phyloP scores from a whole-genome alignment of 140 eudicot species.

The Flaveria floridana region DNA sequence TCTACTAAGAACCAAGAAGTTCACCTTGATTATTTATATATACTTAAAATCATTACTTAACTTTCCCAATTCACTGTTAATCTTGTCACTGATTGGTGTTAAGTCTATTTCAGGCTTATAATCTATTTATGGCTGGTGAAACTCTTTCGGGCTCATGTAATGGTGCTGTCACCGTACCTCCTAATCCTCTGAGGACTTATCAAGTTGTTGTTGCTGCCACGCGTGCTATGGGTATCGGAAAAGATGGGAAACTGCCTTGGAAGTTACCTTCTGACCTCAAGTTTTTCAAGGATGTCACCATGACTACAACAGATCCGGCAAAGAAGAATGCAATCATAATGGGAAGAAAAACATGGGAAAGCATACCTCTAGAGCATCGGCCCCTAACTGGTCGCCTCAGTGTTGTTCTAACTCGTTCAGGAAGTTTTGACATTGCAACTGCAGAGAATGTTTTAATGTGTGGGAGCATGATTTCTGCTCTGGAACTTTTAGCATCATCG shows the following conservation, averaged over 20 bases:
- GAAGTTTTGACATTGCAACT: conserved; percentile 55
- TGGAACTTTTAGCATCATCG: conserved; percentile 66
- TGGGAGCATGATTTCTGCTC: conserved; percentile 73
- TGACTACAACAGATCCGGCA: conserved; percentile 57
- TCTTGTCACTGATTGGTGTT: conserved; percentile 15
- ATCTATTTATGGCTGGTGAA: conserved; percentile 52
- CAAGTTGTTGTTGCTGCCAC: conserved; percentile 97
- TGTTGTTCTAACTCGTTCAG: conserved; percentile 84
- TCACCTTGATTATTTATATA: background rate
- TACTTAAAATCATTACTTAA: background rate
- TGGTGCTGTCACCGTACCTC: conserved; percentile 38
- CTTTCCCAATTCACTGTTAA: background rate
- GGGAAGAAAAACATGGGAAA: conserved; percentile 98
- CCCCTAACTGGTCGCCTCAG: conserved; percentile 87
- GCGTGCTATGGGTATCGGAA: conserved; percentile 75
- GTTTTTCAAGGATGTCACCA: conserved; percentile 71
- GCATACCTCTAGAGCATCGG: conserved; percentile 58
- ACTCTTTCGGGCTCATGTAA: conserved; percentile 29
- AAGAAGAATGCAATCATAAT: conserved; percentile 79
- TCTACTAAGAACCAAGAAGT: background rate
- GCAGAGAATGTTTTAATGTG: conserved; percentile 71
- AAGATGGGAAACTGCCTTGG: conserved; percentile 89
- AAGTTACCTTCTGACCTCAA: conserved; percentile 86
- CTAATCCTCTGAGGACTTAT: conserved; percentile 54
- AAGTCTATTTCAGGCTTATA: conserved; percentile 26